Percentiles rank a stretch among this genome's conserved stretches.
Conservation (phyloP, 805 yeast genomes). For the Spathaspora girioi region DNA sequence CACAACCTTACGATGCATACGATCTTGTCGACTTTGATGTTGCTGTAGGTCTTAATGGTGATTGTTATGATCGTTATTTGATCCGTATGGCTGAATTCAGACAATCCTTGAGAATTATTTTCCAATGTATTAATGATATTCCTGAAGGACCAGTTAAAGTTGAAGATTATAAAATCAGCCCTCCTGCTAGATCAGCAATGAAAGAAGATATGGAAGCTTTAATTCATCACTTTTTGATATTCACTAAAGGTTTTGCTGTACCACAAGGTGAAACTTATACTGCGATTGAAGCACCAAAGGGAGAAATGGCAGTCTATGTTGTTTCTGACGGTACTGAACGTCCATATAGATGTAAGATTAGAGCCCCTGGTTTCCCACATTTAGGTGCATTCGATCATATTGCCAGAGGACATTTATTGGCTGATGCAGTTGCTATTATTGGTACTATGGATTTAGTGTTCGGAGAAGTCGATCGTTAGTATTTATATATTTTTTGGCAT, state of each 20-base stretch:
- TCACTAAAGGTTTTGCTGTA: conserved; percentile 84
- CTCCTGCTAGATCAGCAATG: conserved; percentile 80
- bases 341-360: conserved; percentile 87
- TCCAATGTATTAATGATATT: conserved; percentile 87
- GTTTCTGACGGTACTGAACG: conserved; percentile 88
- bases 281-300: conserved; percentile 92
- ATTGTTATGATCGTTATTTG: conserved; percentile 86
- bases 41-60: conserved; percentile 84
- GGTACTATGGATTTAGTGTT: conserved; percentile 95
- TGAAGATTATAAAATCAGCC: conserved; percentile 81
- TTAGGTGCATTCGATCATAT: conserved; percentile 85
- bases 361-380: conserved; percentile 94
- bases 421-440: conserved; percentile 90
- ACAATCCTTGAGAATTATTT: conserved; percentile 83
- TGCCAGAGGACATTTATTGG: conserved; percentile 80
- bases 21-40: conserved; percentile 82
- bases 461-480: conserved; percentile 88
- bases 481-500: conserved; percentile 4
- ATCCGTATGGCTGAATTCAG: conserved; percentile 90
- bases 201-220: conserved; percentile 91
- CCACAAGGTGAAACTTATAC: conserved; percentile 91
- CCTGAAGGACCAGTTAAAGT: conserved; percentile 90
- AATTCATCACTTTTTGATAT: conserved; percentile 83
- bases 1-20: conserved; percentile 89
- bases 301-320: conserved; percentile 89